Conservation (phyloP, 139 green algal species). For the Choricystis sp. region DNA sequence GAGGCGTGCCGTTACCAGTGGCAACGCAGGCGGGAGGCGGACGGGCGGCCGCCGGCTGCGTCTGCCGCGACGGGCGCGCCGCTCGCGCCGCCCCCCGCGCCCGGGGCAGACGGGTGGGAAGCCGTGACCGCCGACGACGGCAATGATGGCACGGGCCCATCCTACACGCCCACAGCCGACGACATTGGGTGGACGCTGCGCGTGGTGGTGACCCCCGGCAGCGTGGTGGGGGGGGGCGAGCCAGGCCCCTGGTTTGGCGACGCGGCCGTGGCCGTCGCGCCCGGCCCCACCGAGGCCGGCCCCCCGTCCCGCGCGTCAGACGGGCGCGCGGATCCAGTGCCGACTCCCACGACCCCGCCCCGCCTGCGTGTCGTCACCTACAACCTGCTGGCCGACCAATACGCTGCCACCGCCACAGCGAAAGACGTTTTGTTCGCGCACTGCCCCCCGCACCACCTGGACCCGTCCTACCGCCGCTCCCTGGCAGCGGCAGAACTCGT, state of each 20-base stretch:
- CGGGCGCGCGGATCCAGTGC: constrained; percentile 4
- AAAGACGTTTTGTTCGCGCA: constrained; percentile 53
- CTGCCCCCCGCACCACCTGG: constrained; percentile 43
- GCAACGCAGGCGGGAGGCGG: constrained; percentile 4
- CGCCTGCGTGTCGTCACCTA: constrained; percentile 64
- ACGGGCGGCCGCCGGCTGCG: not conserved
- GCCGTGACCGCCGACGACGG: constrained; percentile 14
- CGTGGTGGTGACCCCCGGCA: constrained; percentile 38
- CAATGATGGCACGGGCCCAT: no score
- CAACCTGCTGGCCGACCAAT: constrained; percentile 89
- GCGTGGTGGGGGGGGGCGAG: not conserved
- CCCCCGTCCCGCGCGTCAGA: constrained; percentile 11
- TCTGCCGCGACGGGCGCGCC: not conserved
- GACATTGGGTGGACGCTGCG: constrained; percentile 43
- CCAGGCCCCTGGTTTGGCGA: not conserved
- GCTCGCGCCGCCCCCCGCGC: not conserved
- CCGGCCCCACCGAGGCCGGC: constrained; percentile 18
- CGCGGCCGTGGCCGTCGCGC: constrained; percentile 18
- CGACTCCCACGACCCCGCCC: constrained; percentile 6
- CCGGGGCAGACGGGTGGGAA: constrained; percentile 12
- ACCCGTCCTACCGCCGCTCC: constrained; percentile 54
- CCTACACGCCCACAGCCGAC: constrained; percentile 31
- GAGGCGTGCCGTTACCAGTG: constrained; percentile 23
- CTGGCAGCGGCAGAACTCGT: constrained; percentile 64
- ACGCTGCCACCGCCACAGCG: constrained; percentile 47